A percentile compares a stretch with the other conserved stretches of the same genome.
phyloP scores from a whole-genome alignment of 371 early-diverging fungal genomes.

The Rhizopus arrhizus region DNA sequence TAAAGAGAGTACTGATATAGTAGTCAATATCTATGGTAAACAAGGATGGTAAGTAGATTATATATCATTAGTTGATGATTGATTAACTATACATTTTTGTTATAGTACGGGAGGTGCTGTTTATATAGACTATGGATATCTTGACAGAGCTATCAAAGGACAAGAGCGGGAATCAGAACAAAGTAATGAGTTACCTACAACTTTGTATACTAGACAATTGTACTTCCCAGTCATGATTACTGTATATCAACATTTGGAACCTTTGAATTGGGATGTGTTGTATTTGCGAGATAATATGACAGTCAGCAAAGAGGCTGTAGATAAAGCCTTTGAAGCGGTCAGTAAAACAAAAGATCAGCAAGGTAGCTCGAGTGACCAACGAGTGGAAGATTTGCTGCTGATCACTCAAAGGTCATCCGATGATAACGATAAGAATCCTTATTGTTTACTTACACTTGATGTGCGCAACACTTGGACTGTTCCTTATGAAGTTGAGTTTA shows the following conservation, averaged over 20 bases:
- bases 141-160: constrained; percentile 41
- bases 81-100: neutral
- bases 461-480: constrained; percentile 76
- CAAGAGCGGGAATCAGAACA: constrained; percentile 5
- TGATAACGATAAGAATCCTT: constrained; percentile 53
- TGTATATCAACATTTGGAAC: constrained; percentile 70
- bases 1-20: constrained; percentile 57
- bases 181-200: constrained; percentile 28
- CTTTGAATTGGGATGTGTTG: constrained; percentile 71
- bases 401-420: constrained; percentile 23
- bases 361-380: constrained; percentile 15
- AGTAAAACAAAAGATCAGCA: neutral
- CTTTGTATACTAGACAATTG: constrained; percentile 72
- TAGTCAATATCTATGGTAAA: constrained; percentile 79
- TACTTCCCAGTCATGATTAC: constrained; percentile 75
- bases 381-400: constrained; percentile 26
- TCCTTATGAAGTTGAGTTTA: constrained; percentile 70
- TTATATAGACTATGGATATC: constrained; percentile 74
- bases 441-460: constrained; percentile 79
- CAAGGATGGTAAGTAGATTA: constrained; percentile 61
- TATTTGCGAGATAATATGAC: constrained; percentile 52
- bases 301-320: constrained; percentile 19
- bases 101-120: constrained; percentile 72
- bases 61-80: neutral
- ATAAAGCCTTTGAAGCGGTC: constrained; percentile 25